Evolutionary conservation across 495 filamentous ascomycete species (phyloP), one percentile per base, ranked within the genome.

Genomic region (Bathelium albidoporum): DNA sequence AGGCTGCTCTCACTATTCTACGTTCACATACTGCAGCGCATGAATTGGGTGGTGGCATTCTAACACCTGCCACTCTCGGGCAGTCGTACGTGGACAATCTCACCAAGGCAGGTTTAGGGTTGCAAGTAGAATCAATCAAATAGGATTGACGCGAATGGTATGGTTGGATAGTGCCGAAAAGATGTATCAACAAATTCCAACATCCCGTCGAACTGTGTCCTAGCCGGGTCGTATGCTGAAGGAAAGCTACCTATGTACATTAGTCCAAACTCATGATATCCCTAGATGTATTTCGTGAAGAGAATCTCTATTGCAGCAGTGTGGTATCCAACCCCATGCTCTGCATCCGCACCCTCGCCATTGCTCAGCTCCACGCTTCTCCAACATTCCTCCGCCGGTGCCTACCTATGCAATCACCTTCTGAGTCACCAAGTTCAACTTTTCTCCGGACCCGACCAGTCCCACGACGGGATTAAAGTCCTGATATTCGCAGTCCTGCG

Each of bases 41-140:
- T 66, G 76, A 82, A 22, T 77, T 89, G 1, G 76, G 80, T 0
- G 86, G 89, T 28, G 89, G 89, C 11, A 76, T 95, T 28, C 84
- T 91, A 22, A 96, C 91, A 1, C 81, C 91, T n/a, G 88, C 89
- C n/a, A 88, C 83, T 43, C 74, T 96, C 41, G 91, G 91, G 0
- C 87, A 91, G 72, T 77, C 79, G 32, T 91, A 83, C 69, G 79
- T 94, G 62, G 86, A 94, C 69, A 81, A 88, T 45, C 71, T 93
- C 64, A 78, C 82, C 16, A 77, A 80, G 58, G 81, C 77, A 16
- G 88, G 88, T 1, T 83, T 89, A 63, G 81, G 76, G 58, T 76
- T 89, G 61, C 83, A 89, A 72, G 45, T 65, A 1, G 69, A 62
- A 29, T 60, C 61, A 55, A 31, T 55, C 16, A 18, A 43, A 11